phyloP scores from a whole-genome alignment of 2,329 filamentous ascomycete species.

The Xylariales sp. region DNA sequence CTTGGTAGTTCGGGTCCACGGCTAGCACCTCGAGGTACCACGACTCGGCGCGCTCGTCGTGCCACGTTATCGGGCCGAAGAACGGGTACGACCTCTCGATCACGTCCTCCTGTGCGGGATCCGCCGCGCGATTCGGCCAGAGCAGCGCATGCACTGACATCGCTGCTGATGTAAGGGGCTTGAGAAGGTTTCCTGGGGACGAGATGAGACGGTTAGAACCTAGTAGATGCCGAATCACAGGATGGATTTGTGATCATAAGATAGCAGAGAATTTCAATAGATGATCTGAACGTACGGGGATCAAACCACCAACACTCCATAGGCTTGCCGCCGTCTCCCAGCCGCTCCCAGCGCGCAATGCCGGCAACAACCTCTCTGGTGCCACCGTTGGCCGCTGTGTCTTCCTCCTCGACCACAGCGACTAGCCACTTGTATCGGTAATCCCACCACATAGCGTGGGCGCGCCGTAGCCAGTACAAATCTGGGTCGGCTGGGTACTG shows the following conservation, averaged over 20 bases:
- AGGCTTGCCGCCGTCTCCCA: slow-evolving; percentile 12
- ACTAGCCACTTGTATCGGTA: slow-evolving; percentile 22
- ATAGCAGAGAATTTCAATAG: no score
- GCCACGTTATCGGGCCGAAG: slow-evolving; percentile 20
- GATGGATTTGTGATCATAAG: not conserved
- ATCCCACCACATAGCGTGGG: slow-evolving; percentile 22
- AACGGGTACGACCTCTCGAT: slow-evolving; percentile 16
- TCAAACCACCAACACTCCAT: slow-evolving; percentile 12
- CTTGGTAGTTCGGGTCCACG: slow-evolving; percentile 34
- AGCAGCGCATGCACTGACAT: slow-evolving; percentile 9
- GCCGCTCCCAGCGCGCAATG: slow-evolving; percentile 17
- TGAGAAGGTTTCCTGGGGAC: slow-evolving; percentile 13
- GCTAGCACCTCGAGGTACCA: slow-evolving; percentile 33
- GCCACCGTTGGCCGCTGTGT: slow-evolving; percentile 5
- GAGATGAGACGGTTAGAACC: not conserved
- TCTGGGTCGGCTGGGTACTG: slow-evolving; percentile 24
- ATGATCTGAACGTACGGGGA: slow-evolving; percentile 18
- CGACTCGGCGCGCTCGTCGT: slow-evolving; percentile 21
- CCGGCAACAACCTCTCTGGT: slow-evolving; percentile 15
- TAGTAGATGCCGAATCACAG: not conserved
- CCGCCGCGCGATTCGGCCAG: slow-evolving; percentile 17
- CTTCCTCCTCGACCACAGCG: slow-evolving; percentile 17
- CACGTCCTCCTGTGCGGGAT: slow-evolving; percentile 13
- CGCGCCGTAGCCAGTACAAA: slow-evolving; percentile 22
- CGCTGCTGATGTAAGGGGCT: slow-evolving; percentile 8